These are phyloP conservation scores for Hericium coralloides DNA, from an alignment of 768 basidiomycete species.

Conservation along the genomic window DNA sequence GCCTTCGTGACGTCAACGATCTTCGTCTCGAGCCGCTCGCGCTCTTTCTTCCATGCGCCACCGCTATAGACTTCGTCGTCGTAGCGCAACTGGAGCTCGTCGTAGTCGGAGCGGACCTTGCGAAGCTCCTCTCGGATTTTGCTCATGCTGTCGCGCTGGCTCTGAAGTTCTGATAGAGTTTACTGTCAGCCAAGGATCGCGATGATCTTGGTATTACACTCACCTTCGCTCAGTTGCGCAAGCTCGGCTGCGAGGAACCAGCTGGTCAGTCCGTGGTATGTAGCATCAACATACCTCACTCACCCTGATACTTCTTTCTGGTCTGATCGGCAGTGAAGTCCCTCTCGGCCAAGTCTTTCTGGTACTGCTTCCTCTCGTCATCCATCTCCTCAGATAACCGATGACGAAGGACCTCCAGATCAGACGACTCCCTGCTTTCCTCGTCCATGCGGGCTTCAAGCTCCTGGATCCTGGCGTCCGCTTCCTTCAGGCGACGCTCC, in stretches of 20 bases:
- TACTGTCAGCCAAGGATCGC: not conserved
- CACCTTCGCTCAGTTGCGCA: constrained; percentile 74
- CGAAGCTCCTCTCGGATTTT: constrained; percentile 74
- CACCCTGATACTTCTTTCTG: constrained; percentile 80
- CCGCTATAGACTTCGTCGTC: constrained; percentile 75
- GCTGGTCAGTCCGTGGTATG: not conserved
- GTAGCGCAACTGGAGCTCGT: constrained; percentile 63
- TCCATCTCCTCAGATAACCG: constrained; percentile 71
- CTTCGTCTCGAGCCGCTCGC: constrained; percentile 78
- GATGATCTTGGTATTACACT: not conserved
- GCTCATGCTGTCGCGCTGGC: constrained; percentile 67
- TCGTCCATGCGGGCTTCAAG: constrained; percentile 57
- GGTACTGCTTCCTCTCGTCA: constrained; percentile 68
- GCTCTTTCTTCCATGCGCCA: constrained; percentile 81
- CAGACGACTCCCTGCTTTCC: constrained; percentile 57
- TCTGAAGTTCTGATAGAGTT: constrained; percentile 53
- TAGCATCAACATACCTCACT: constrained; percentile 5
- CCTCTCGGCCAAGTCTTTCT: constrained; percentile 71
- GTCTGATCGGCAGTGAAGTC: constrained; percentile 76
- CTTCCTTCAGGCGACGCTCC: constrained; percentile 37
- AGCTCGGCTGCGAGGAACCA: constrained; percentile 46
- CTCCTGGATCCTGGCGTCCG: constrained; percentile 48
- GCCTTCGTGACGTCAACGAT: constrained; percentile 67
- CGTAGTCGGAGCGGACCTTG: constrained; percentile 67
- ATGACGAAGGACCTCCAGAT: constrained; percentile 53